phyloP scores from a whole-genome alignment of 441 rosid genomes.

The Populus hybrid region DNA sequence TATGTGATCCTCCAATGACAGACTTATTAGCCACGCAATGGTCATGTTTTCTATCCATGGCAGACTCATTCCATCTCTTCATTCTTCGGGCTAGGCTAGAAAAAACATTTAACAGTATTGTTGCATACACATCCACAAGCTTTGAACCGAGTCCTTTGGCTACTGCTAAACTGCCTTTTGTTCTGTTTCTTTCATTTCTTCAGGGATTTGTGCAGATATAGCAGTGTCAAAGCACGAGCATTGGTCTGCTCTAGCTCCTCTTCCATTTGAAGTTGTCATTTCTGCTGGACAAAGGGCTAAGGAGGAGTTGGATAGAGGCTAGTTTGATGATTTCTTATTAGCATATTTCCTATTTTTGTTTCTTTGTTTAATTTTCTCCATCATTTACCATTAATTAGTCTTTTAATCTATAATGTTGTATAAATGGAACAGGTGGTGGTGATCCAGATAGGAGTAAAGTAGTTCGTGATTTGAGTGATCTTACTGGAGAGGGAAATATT shows the following conservation, averaged over 20 bases:
- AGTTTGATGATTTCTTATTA: conserved; percentile 28
- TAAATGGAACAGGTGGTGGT: conserved; percentile 43
- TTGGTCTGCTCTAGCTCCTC: conserved; percentile 98
- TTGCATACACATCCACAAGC: background rate
- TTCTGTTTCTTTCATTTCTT: conserved; percentile 19
- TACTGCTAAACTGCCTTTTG: conserved; percentile 18
- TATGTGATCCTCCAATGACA: background rate
- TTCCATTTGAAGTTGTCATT: conserved; percentile 88
- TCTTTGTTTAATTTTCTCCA: background rate
- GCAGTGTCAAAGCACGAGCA: conserved; percentile 72
- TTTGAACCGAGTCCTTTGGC: background rate
- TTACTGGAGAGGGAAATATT: conserved; percentile 93
- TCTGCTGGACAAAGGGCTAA: conserved; percentile 96
- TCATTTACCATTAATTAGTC: conserved; percentile 15
- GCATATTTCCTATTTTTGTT: conserved; percentile 9
- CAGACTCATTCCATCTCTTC: background rate
- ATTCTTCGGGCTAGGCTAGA: background rate
- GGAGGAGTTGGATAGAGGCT: conserved; percentile 73
- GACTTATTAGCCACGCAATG: background rate
- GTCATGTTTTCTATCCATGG: background rate
- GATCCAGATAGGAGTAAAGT: conserved; percentile 51
- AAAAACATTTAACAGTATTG: background rate
- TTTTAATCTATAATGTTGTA: conserved; percentile 9
- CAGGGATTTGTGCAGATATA: conserved; percentile 85
- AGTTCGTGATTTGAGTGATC: conserved; percentile 60